Conservation (phyloP, 495 filamentous ascomycete genomes). For the Articulospora tetracladia region DNA sequence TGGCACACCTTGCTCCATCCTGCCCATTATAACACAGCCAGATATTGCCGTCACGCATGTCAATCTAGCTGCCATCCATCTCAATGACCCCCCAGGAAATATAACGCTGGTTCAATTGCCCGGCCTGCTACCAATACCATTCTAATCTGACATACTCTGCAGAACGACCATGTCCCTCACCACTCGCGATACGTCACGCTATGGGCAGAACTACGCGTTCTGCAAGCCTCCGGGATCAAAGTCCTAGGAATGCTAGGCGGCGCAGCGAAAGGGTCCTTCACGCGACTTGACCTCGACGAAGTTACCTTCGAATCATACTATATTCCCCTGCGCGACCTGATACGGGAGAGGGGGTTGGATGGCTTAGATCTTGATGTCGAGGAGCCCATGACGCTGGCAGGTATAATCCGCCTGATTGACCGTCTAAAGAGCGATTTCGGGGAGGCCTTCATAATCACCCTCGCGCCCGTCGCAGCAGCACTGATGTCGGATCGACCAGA, state of each 20-base stretch:
- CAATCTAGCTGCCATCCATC: conserved; percentile 75
- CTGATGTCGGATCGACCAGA: conserved; percentile 46
- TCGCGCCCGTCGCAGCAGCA: conserved; percentile 75
- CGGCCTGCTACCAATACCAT: not conserved
- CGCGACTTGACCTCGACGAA: conserved; percentile 55
- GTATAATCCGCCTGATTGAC: conserved; percentile 68
- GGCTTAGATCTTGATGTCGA: conserved; percentile 86
- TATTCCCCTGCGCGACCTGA: conserved; percentile 52
- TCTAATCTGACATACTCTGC: not conserved
- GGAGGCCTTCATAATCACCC: conserved; percentile 64
- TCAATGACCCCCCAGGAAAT: conserved; percentile 58
- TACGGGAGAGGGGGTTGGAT: conserved; percentile 54
- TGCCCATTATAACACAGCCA: conserved; percentile 59
- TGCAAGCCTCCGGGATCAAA: conserved; percentile 63
- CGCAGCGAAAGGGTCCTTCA: conserved; percentile 66
- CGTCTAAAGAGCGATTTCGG: conserved; percentile 71
- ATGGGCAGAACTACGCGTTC: conserved; percentile 65
- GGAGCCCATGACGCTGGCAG: conserved; percentile 65
- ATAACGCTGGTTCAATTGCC: conserved; percentile 43
- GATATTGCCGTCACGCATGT: conserved; percentile 60
- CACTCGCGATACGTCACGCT: conserved; percentile 52
- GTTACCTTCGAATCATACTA: conserved; percentile 64
- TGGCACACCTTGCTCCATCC: conserved; percentile 61
- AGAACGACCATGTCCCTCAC: conserved; percentile 66
- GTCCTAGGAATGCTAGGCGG: conserved; percentile 83